Evolutionary conservation across 2,329 filamentous ascomycete genomes (phyloP).

Genomic region (Microdochium nivale): DNA sequence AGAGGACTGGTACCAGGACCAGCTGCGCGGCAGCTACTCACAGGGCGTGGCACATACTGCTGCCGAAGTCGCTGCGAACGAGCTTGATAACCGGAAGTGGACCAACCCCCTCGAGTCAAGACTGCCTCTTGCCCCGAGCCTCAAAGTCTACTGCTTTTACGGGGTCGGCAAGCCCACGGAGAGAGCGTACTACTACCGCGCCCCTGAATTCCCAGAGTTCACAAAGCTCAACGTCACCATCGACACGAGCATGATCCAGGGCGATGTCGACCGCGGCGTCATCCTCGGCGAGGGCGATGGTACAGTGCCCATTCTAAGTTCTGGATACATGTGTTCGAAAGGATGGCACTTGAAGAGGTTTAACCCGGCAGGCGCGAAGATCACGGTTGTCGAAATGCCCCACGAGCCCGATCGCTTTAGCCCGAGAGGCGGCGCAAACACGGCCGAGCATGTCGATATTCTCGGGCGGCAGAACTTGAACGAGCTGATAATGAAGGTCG

Average conservation of each 20-base stretch:
- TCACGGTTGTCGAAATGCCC: constrained; percentile 90
- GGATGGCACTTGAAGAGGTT: constrained; percentile 93
- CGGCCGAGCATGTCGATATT: constrained; percentile 93
- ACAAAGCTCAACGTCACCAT: constrained; percentile 67
- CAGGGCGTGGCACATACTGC: constrained; percentile 77
- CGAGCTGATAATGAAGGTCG: constrained; percentile 79
- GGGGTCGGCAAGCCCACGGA: constrained; percentile 91
- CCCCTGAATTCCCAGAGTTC: constrained; percentile 53
- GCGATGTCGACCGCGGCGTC: constrained; percentile 75
- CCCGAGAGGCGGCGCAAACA: constrained; percentile 62
- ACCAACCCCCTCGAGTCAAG: constrained; percentile 88
- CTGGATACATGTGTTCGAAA: constrained; percentile 93
- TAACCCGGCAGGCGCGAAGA: constrained; percentile 73
- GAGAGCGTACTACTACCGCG: constrained; percentile 81
- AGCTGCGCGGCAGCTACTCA: constrained; percentile 70
- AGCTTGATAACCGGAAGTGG: constrained; percentile 75
- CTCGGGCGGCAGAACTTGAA: constrained; percentile 82
- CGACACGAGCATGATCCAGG: constrained; percentile 53
- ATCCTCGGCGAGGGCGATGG: constrained; percentile 93
- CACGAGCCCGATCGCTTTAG: constrained; percentile 92
- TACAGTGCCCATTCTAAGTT: constrained; percentile 85
- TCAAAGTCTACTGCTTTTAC: constrained; percentile 98
- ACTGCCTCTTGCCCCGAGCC: constrained; percentile 73
- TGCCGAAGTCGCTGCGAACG: constrained; percentile 74
- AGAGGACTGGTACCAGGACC: constrained; percentile 77